Base-by-base conservation (phyloP, 768 basidiomycete species). In the Tricholoma terreum region DNA sequence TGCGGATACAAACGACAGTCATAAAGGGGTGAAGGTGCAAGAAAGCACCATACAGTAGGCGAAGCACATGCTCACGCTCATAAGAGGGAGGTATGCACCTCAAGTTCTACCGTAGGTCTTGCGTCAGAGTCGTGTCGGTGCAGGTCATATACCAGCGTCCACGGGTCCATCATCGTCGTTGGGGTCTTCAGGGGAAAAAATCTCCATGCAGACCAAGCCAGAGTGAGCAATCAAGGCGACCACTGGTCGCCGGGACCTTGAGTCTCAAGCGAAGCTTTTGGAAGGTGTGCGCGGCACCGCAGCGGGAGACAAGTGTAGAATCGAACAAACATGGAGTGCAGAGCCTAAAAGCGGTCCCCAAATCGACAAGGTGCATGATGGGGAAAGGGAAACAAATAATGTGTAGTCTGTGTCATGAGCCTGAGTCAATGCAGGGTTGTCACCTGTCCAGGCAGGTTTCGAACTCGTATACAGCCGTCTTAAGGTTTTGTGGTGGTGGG, bases 91-190 rank as follows among this genome's bases (percentile, higher is more conserved):
- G 78, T 71, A n/a, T 72, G 74, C 77, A 75, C 76, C 81, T 84
- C 81, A 72, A 82, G 80, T 81, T 63, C 73, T 69, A 67, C 65
- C 75, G 70, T 71, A 73, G 78, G 85, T 89, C 87, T 85, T 88
- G 87, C 75, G 86, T 85, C 78, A 61, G 73, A 79, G 81, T 84
- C 84, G 78, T 80, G 78, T 79, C 79, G 66, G 62, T 60, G 62
- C 65, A 71, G 74, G 74, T 83, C 84, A 66, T n/a, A n/a, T n/a
- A 83, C 83, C 74, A 64, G 63, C n/a, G 69, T 79, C 78, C 71
- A 68, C 70, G 68, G 65, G 67, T 77, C 82, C 82, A 76, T 83
- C 75, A 75, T 83, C 81, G 75, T 76, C 71, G 69, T 75, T 65
- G 58, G 52, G 50, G 66, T 63, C 61, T 64, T 67, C 63, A 55